Base-by-base conservation (phyloP, 2,329 filamentous ascomycete species). In the Cladophialophora exuberans region DNA sequence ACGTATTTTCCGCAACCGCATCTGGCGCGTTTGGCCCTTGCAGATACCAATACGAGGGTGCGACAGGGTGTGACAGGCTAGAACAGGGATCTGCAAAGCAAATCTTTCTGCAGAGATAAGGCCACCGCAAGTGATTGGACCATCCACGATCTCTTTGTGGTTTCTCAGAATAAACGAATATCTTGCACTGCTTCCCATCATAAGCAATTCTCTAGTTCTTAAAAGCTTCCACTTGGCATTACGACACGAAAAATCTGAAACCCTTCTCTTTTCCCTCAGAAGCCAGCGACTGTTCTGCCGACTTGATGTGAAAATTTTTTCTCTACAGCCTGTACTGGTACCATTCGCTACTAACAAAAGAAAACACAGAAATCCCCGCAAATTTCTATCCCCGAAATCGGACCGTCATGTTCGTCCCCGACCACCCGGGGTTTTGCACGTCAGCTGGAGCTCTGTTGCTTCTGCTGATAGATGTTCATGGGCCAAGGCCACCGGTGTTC, bases 231-330 rank as follows among this genome's bases (percentile, higher is more conserved):
- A 43, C 58, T 61, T 61, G 54, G 55, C 58, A 61, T 61, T 61
- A 61, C 58, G 52, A 50, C 47, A 61, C 47, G 54, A 33, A 56
- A 58, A 58, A n/a, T n/a, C n/a, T n/a, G n/a, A n/a, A n/a, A n/a
- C n/a, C n/a, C n/a, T 56, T 42, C 22, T 17, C 30, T 38, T 36
- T 56, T 35, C 36, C 49, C 41, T 41, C 35, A 41, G 26, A 41
- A 45, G 18, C 10, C 26, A 15, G 41, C 18, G 17, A 33, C 22
- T 31, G 18, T 26, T 43, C 38, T 13, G 39, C 39, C 23, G 22
- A 25, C 11, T 13, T 18, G 22, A n/a, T n/a, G 13, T 25, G 39
- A 25, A 13, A 42, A 42, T n/a, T 23, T 25, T 25, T 42, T 17
- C 22, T 13, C 18, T 6, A n/a, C 13, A 7, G 22, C 6, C 38